Evolutionary conservation across 2,329 filamentous ascomycete genomes (phyloP).

Genomic region (Colletotrichum caudatum): DNA sequence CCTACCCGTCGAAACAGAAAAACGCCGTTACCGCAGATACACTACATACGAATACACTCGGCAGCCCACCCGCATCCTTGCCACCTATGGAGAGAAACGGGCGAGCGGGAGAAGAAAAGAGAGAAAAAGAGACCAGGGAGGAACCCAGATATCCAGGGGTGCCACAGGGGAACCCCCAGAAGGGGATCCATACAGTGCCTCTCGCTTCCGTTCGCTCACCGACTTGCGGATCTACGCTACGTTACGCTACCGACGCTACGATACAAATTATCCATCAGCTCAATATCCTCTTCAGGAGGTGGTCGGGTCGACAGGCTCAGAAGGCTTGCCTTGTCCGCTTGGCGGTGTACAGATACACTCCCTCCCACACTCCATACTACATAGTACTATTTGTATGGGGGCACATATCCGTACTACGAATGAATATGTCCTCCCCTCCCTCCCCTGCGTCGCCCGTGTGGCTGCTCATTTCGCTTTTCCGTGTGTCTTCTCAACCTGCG

Average conservation of each 20-base stretch:
- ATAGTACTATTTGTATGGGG: no score
- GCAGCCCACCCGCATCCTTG: conserved; percentile 21
- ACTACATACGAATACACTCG: background rate
- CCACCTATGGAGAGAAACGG: conserved; percentile 6
- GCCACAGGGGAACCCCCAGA: background rate
- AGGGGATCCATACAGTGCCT: conserved; percentile 32
- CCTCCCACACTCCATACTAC: no score
- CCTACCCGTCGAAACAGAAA: conserved; percentile 22
- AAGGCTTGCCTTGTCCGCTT: background rate
- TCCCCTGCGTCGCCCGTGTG: background rate
- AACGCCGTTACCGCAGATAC: conserved; percentile 40
- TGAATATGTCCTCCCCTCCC: background rate
- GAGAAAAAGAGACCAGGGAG: background rate
- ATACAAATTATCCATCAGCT: background rate
- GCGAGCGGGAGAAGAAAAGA: background rate
- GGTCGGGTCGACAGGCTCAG: background rate
- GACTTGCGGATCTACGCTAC: conserved; percentile 31
- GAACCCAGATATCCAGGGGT: background rate
- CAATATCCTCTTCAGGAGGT: background rate
- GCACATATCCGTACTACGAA: no score
- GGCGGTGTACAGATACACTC: background rate
- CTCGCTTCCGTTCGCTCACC: conserved; percentile 28
- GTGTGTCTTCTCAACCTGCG: conserved; percentile 26
- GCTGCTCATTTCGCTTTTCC: conserved; percentile 36
- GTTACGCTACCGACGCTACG: conserved; percentile 2